Percentiles rank a stretch among this genome's conserved stretches.
These are phyloP conservation scores for Salix suchowensis DNA, from an alignment of 345 rosid genomes.

Conservation along the genomic window DNA sequence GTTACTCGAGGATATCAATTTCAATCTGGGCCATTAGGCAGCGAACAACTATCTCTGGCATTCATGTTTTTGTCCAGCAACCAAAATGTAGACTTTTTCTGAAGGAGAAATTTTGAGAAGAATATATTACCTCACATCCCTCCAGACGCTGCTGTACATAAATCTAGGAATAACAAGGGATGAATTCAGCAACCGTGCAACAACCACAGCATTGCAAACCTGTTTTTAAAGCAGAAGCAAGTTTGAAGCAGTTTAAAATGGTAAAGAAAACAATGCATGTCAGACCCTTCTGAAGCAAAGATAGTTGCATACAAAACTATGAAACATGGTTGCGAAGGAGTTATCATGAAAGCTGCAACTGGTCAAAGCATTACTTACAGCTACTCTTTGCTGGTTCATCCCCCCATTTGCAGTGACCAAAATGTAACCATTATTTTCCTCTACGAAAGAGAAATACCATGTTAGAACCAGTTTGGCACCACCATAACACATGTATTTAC, in stretches of 20 bases:
- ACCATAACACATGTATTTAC: not conserved
- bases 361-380: slow-evolving; percentile 53
- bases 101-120: not conserved
- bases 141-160: slow-evolving; percentile 95
- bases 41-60: not conserved
- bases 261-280: not conserved
- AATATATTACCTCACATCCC: slow-evolving; percentile 67
- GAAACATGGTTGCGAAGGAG: not conserved
- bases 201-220: slow-evolving; percentile 89
- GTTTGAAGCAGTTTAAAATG: slow-evolving; percentile 12
- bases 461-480: not conserved
- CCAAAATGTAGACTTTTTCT: not conserved
- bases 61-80: not conserved
- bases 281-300: not conserved
- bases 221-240: slow-evolving; percentile 27
- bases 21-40: not conserved
- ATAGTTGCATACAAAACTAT: not conserved
- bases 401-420: slow-evolving; percentile 97
- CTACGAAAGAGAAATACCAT: slow-evolving; percentile 30
- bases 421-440: slow-evolving; percentile 81
- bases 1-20: not conserved
- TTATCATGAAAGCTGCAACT: not conserved
- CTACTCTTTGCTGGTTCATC: slow-evolving; percentile 87
- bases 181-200: slow-evolving; percentile 80
- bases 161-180: slow-evolving; percentile 86